These are phyloP conservation scores for Yamadazyma endophytica DNA, from an alignment of 805 yeast species.

Conservation along the genomic window DNA sequence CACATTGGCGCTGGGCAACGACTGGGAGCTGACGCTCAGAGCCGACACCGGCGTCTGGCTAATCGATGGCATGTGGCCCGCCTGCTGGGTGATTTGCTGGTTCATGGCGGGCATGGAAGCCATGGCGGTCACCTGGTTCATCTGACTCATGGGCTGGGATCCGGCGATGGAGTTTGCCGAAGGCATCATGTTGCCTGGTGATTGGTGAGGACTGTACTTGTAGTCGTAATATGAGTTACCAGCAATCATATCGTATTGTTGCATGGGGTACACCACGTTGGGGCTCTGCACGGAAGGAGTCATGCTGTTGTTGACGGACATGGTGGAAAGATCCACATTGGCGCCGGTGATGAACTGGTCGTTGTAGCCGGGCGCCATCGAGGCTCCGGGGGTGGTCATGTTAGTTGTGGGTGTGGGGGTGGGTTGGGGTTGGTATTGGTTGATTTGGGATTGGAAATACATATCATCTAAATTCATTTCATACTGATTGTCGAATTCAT, in stretches of 20 bases:
- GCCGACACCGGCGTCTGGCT: too few relatives aligned
- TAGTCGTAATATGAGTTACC: conserved; percentile 8
- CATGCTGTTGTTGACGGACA: conserved; percentile 1
- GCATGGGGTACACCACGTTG: conserved; percentile 7
- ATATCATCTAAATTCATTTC: conserved; percentile 7
- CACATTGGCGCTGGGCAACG: too few relatives aligned
- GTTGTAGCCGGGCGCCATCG: neutral
- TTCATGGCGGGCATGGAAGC: too few relatives aligned
- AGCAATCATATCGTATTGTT: conserved; percentile 3
- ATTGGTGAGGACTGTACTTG: neutral
- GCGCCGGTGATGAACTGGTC: conserved; percentile 4
- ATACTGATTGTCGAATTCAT: conserved; percentile 2
- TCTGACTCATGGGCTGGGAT: too few relatives aligned
- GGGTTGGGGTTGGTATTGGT: neutral
- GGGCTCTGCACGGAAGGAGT: conserved; percentile 12
- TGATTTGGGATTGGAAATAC: neutral
- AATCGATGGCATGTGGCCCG: too few relatives aligned
- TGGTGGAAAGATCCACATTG: conserved; percentile 8
- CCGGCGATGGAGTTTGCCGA: neutral
- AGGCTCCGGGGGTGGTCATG: conserved; percentile 3
- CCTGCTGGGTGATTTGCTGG: too few relatives aligned
- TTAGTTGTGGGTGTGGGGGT: neutral
- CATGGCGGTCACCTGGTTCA: too few relatives aligned
- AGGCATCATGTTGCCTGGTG: neutral
- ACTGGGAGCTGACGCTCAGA: too few relatives aligned